Evolutionary conservation across 1,284 basidiomycete species (phyloP).

Genomic region (Tetrapyrgos nigripes): DNA sequence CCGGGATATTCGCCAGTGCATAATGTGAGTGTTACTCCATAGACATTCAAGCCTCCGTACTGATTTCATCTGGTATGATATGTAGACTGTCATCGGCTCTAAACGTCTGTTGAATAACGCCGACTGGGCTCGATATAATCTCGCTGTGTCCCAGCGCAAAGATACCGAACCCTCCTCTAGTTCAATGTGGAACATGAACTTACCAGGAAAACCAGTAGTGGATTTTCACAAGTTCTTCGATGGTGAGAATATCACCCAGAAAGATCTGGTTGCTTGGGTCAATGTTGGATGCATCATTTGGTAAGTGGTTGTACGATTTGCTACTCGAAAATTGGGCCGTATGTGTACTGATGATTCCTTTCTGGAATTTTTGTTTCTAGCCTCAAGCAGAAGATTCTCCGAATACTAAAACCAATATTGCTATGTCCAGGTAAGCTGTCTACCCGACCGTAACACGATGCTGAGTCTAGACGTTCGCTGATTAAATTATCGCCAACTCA

Average conservation of each 20-base stretch:
- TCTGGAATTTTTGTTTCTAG: constrained; percentile 24
- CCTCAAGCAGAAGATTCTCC: constrained; percentile 67
- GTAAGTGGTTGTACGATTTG: constrained; percentile 29
- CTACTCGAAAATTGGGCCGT: neutral
- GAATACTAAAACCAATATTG: constrained; percentile 65
- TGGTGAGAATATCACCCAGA: constrained; percentile 63
- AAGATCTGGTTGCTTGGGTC: constrained; percentile 69
- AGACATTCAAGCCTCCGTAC: constrained; percentile 15
- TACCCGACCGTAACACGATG: neutral
- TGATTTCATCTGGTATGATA: constrained; percentile 33
- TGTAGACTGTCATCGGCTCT: constrained; percentile 62
- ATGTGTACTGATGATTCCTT: neutral
- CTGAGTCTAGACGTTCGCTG: neutral
- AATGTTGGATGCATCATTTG: constrained; percentile 68
- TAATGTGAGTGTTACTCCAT: neutral
- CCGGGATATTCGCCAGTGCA: constrained; percentile 53
- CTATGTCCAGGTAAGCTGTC: constrained; percentile 53
- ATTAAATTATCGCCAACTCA: constrained; percentile 21
- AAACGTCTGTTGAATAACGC: constrained; percentile 64
- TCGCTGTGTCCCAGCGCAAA: constrained; percentile 63
- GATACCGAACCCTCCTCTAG: constrained; percentile 64
- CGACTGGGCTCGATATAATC: constrained; percentile 70
- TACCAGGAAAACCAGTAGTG: constrained; percentile 62
- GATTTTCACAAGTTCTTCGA: constrained; percentile 72
- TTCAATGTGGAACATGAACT: constrained; percentile 66